These are phyloP conservation scores for Amanita fuliginea DNA, from an alignment of 768 basidiomycete species.

Conservation along the genomic window DNA sequence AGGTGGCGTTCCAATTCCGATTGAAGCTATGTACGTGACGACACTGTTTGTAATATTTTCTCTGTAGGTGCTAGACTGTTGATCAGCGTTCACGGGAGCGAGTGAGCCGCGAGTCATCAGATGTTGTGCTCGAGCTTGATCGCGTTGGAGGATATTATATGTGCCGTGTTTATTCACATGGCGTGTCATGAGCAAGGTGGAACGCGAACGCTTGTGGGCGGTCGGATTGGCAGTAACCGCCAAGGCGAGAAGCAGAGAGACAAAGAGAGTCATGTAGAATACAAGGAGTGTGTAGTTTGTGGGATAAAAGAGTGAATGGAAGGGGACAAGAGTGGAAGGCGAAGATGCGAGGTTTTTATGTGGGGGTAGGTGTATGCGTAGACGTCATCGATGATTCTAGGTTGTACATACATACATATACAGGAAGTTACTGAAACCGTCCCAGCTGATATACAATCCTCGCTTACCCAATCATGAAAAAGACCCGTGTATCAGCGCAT, in stretches of 20 bases:
- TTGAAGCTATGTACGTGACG: background rate
- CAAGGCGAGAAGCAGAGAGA: slow-evolving; percentile 30
- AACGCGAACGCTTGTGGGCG: slow-evolving; percentile 25
- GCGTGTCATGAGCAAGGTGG: slow-evolving; percentile 21
- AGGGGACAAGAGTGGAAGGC: background rate
- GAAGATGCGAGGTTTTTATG: slow-evolving; percentile 43
- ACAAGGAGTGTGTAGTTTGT: background rate
- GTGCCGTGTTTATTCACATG: background rate
- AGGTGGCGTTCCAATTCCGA: background rate
- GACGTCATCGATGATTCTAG: slow-evolving; percentile 1
- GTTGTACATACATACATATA: background rate
- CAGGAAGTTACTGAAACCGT: background rate
- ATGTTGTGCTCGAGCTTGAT: background rate
- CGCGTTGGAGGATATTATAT: background rate
- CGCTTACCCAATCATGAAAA: slow-evolving; percentile 32
- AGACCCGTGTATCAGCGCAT: slow-evolving; percentile 56
- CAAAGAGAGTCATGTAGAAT: slow-evolving; percentile 39
- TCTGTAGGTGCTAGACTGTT: background rate
- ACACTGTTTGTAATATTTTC: background rate
- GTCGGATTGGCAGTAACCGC: slow-evolving; percentile 34
- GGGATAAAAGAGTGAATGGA: background rate
- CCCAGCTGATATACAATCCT: background rate
- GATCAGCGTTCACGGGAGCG: background rate
- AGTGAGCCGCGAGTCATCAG: slow-evolving; percentile 1
- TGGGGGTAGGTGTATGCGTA: background rate